A percentile compares a stretch with the other conserved stretches of the same genome.
Conservation (phyloP, 306 rosid genomes). For the Malus fusca region DNA sequence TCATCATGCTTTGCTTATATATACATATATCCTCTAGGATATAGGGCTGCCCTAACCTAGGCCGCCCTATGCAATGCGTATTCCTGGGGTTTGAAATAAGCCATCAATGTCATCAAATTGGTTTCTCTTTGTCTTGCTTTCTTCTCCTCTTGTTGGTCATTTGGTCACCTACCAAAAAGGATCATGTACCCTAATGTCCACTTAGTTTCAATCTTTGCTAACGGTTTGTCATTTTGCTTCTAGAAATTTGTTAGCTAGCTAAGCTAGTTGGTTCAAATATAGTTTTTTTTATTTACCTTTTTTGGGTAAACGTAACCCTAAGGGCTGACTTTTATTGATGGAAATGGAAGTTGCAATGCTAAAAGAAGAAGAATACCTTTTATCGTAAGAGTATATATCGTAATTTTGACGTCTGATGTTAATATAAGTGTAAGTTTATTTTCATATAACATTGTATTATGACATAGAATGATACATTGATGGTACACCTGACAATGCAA, state of each 20-base stretch:
- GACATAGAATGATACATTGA: too few species aligned
- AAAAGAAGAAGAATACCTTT: background rate
- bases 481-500: too few species aligned
- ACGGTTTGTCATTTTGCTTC: slow-evolving; percentile 26
- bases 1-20: background rate
- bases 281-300: background rate
- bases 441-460: too few species aligned
- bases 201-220: slow-evolving; percentile 15
- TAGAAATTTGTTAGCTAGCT: slow-evolving; percentile 11
- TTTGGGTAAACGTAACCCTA: background rate
- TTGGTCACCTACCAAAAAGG: slow-evolving; percentile 41
- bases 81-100: background rate
- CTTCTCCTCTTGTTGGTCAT: background rate
- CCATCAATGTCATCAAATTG: background rate
- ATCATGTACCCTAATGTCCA: slow-evolving; percentile 15
- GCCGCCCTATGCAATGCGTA: background rate
- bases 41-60: background rate
- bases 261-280: background rate
- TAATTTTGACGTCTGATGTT: too few species aligned
- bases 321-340: background rate
- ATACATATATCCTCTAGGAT: background rate
- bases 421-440: too few species aligned
- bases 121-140: background rate
- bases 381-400: background rate
- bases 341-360: background rate